phyloP scores from a whole-genome alignment of 1,284 basidiomycete species.

The Ustilago xerochloae region DNA sequence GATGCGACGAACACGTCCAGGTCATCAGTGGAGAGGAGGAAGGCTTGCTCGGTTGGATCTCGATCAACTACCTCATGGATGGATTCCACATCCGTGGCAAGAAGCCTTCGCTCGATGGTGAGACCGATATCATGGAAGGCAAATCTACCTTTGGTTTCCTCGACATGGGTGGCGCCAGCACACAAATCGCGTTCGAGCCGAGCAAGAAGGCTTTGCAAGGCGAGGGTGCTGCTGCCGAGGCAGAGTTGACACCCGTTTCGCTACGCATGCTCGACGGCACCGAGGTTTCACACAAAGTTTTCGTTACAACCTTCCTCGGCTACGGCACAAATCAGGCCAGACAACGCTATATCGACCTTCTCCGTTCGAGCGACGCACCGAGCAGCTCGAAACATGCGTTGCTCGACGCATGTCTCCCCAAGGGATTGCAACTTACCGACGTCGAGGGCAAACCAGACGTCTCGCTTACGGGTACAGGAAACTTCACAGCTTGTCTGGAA shows the following conservation, averaged over 20 bases:
- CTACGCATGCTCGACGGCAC: slow-evolving; percentile 84
- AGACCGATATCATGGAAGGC: slow-evolving; percentile 67
- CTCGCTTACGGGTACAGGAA: slow-evolving; percentile 79
- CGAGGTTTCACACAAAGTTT: slow-evolving; percentile 89
- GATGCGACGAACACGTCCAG: slow-evolving; percentile 85
- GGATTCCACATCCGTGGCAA: slow-evolving; percentile 75
- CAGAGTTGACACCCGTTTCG: slow-evolving; percentile 72
- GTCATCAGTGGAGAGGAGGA: slow-evolving; percentile 99
- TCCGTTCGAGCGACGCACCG: slow-evolving; percentile 70
- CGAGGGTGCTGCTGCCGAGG: slow-evolving; percentile 61
- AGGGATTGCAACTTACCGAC: slow-evolving; percentile 73
- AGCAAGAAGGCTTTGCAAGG: slow-evolving; percentile 74
- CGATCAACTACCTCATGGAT: slow-evolving; percentile 99
- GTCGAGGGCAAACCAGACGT: slow-evolving; percentile 66
- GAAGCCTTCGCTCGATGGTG: slow-evolving; percentile 35
- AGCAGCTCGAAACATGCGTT: slow-evolving; percentile 8
- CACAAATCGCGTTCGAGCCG: slow-evolving; percentile 92
- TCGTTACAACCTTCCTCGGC: slow-evolving; percentile 97
- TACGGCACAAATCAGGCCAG: slow-evolving; percentile 97
- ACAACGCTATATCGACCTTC: slow-evolving; percentile 83
- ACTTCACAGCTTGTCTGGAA: slow-evolving; percentile 84
- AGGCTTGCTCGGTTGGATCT: slow-evolving; percentile 95
- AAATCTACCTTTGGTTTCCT: slow-evolving; percentile 94
- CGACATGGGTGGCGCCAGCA: slow-evolving; percentile 99
- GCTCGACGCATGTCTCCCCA: slow-evolving; percentile 89